Evolutionary conservation across 2,329 filamentous ascomycete species (phyloP), one percentile per base, ranked within the genome.

Genomic region (Aspergillus fumigatus): DNA sequence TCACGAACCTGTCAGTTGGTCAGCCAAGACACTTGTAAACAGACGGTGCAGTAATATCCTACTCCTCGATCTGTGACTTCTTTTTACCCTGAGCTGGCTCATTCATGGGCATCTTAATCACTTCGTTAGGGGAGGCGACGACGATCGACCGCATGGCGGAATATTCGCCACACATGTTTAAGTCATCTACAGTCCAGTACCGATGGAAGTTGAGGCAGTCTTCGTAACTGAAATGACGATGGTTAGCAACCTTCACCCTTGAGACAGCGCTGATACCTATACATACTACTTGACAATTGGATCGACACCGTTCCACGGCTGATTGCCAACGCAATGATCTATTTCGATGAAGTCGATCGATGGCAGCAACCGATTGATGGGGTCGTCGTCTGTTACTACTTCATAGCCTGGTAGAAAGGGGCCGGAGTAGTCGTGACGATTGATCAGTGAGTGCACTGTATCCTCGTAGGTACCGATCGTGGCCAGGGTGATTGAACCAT

Each of bases 21-120:
- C 52, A 63, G 53, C 11, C 35, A 6, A 19, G 4, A 2, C n/a
- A 7, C 4, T 17, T n/a, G 8, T 23, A 2, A 8, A 17, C 55
- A 9, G 8, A n/a, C 11, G 8, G 19, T 29, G 23, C 27, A 19
- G 11, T 4, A 45, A 2, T 7, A 10, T 19, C 59, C 69, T 85
- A 91, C 78, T 96, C 92, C 74, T 96, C 91, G 61, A 96, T 96
- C 77, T 96, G 92, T 2, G 85, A 89, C 74, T 89, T 89, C 77
- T 89, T 92, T 79, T 92, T 91, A 52, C 91, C 92, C 0, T 80
- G 76, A 0, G 92, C 92, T 1, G 92, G 92, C 78, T 96, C 92
- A 78, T 96, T 96, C 82, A 96, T 93, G 65, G 92, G 92, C 90
- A 96, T 96, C 79, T 96, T 96, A 76, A 96, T 90, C 4, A 87